Evolutionary conservation across 148 eudicot genomes (phyloP), one percentile per base, ranked within the genome.

Genomic region (Rhododendron vialii): DNA sequence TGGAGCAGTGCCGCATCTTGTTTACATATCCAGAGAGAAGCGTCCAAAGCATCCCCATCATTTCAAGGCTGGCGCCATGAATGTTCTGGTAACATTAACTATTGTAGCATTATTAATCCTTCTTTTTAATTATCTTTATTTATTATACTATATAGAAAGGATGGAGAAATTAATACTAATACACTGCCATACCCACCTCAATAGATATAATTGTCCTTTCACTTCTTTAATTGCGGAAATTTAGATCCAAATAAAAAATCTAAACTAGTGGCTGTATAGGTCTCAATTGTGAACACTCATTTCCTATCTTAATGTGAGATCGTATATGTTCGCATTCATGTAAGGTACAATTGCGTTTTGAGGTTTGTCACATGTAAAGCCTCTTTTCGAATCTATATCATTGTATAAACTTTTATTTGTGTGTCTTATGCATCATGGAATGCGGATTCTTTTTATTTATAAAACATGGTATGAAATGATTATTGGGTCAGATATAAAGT

Each of bases 21-120:
- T 88, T 8, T 91, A 91, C 50, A 85, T 91, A 41, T 65, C 50
- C 17, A 84, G 92, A 47, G 89, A 90, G 87, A 90, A 90, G 51
- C 78, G 74, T 69, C 89, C 89, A 77, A 88, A 85, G 55, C 82
- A 78, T 59, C 86, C 80, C 12, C 92, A 90, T 85, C 81, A 90
- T 80, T 88, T 74, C 85, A 90, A 90, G 83, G 92, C 92, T 71
- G 92, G 92, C 4, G 92, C 92, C 30, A 88, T 90, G 90, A 90
- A 90, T 50, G 89, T 87, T 43, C 85, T 90, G 81, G 90, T 90
- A 61, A 14, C 17, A 15, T 14, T 2, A 13, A 35, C 2, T 36
- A 36, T 14, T 53, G 8, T 7, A 43, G 47, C 47, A 43, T 43
- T 43, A 43, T 43, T 53, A 36, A 35, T 35, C 36, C 2, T 13